Evolutionary conservation across 1,139 yeast genomes (phyloP).

Genomic region (Chernovozyma aurita): DNA sequence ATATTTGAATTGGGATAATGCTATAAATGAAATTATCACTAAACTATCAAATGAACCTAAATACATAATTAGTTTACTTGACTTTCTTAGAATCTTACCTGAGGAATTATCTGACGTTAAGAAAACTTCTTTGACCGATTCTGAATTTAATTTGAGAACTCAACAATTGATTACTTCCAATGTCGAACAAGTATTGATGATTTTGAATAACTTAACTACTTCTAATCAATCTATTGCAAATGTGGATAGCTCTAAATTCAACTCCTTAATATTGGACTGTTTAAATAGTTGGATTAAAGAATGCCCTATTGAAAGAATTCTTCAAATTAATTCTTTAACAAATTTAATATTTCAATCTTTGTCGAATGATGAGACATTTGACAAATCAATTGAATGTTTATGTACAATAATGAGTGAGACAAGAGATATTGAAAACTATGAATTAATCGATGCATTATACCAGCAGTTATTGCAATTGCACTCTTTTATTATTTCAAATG

Average conservation of each 20-base stretch:
- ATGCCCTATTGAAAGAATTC: constrained; percentile 63
- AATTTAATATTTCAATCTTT: constrained; percentile 68
- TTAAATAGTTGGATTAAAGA: constrained; percentile 89
- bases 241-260: constrained; percentile 12
- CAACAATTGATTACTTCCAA: constrained; percentile 59
- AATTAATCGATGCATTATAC: constrained; percentile 63
- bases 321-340: constrained; percentile 60
- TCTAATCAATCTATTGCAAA: constrained; percentile 10
- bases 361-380: constrained; percentile 64
- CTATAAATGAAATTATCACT: constrained; percentile 62
- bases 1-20: constrained; percentile 64
- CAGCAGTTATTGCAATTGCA: constrained; percentile 61
- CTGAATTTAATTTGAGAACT: constrained; percentile 66
- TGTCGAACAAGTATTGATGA: constrained; percentile 61
- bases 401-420: constrained; percentile 79
- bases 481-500: constrained; percentile 36
- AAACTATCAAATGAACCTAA: constrained; percentile 34
- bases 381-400: constrained; percentile 83
- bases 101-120: constrained; percentile 83
- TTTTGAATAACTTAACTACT: constrained; percentile 51
- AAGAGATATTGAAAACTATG: constrained; percentile 61
- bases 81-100: constrained; percentile 81
- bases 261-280: constrained; percentile 60
- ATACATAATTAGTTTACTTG: constrained; percentile 41
- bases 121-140: constrained; percentile 75